phyloP scores from a whole-genome alignment of 2,329 filamentous ascomycete genomes.

The Lasiodiplodia hormozganensis region DNA sequence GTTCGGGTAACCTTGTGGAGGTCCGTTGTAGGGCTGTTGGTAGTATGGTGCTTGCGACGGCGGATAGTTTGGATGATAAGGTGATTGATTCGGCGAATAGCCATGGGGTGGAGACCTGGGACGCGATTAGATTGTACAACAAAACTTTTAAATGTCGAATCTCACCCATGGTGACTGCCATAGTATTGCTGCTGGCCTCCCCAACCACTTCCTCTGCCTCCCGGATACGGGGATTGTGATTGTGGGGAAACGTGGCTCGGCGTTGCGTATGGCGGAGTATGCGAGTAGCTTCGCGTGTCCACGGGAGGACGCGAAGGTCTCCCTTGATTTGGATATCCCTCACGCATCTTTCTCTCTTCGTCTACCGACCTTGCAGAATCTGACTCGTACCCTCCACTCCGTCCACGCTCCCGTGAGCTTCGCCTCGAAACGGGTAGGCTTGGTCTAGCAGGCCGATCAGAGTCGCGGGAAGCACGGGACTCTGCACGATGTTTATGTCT shows the following conservation, averaged over 20 bases:
- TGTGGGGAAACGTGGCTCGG: constrained; percentile 68
- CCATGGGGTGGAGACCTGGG: constrained; percentile 57
- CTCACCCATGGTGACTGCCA: constrained; percentile 59
- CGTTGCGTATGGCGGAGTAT: constrained; percentile 64
- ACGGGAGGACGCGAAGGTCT: constrained; percentile 50
- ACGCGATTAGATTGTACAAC: constrained; percentile 36
- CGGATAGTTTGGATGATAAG: constrained; percentile 55
- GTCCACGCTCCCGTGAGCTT: constrained; percentile 39
- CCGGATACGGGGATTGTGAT: constrained; percentile 65
- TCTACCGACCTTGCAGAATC: constrained; percentile 40
- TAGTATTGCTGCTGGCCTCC: constrained; percentile 53
- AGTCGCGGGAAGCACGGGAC: constrained; percentile 34
- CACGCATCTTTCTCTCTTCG: constrained; percentile 40
- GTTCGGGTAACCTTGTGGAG: constrained; percentile 59
- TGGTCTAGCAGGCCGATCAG: constrained; percentile 31
- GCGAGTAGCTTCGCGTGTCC: constrained; percentile 58
- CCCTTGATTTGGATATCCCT: constrained; percentile 44
- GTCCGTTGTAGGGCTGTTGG: constrained; percentile 61
- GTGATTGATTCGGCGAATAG: constrained; percentile 63
- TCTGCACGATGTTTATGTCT: constrained; percentile 32
- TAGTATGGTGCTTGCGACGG: constrained; percentile 60
- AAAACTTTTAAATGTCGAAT: constrained; percentile 33
- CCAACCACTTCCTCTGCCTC: constrained; percentile 60
- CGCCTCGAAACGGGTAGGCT: constrained; percentile 36
- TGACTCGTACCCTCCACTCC: constrained; percentile 41